phyloP scores from a whole-genome alignment of 768 basidiomycete species.

The Panaeolus cyanescens region DNA sequence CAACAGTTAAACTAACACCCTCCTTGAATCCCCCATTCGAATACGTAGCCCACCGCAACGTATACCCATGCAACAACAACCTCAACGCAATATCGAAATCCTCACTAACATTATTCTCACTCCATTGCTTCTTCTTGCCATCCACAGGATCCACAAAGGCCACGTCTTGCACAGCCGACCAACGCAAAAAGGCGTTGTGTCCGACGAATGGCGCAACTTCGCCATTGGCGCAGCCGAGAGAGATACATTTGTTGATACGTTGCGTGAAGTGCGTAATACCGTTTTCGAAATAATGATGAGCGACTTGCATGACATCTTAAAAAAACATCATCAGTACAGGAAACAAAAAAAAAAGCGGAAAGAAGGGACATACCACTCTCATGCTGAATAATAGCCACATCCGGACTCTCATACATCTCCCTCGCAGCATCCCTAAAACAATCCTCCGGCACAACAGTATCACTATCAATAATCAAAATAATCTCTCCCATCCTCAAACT shows the following conservation, averaged over 20 bases:
- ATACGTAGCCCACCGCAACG: conserved; percentile 83
- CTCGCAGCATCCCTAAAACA: conserved; percentile 89
- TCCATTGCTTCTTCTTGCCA: conserved; percentile 69
- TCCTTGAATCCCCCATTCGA: conserved; percentile 86
- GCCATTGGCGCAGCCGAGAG: conserved; percentile 77
- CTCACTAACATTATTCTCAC: conserved; percentile 76
- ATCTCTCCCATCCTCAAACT: conserved; percentile 76
- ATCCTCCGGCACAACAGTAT: conserved; percentile 74
- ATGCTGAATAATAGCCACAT: conserved; percentile 89
- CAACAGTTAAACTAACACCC: conserved; percentile 82
- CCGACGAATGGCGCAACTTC: conserved; percentile 85
- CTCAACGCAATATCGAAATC: conserved; percentile 80
- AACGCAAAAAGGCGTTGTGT: conserved; percentile 86
- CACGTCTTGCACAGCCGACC: conserved; percentile 87
- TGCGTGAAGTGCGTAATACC: conserved; percentile 88
- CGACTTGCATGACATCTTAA: conserved; percentile 81
- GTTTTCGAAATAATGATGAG: conserved; percentile 87
- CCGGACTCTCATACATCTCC: conserved; percentile 77
- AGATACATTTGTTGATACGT: conserved; percentile 84
- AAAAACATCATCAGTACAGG: background rate
- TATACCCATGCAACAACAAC: conserved; percentile 69
- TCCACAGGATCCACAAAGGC: conserved; percentile 68
- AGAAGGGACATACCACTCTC: conserved; percentile 55
- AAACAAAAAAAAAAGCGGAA: background rate
- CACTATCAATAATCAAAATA: conserved; percentile 81